phyloP scores from a whole-genome alignment of 2,329 filamentous ascomycete species.

The Iodosphaeria phyllophila region DNA sequence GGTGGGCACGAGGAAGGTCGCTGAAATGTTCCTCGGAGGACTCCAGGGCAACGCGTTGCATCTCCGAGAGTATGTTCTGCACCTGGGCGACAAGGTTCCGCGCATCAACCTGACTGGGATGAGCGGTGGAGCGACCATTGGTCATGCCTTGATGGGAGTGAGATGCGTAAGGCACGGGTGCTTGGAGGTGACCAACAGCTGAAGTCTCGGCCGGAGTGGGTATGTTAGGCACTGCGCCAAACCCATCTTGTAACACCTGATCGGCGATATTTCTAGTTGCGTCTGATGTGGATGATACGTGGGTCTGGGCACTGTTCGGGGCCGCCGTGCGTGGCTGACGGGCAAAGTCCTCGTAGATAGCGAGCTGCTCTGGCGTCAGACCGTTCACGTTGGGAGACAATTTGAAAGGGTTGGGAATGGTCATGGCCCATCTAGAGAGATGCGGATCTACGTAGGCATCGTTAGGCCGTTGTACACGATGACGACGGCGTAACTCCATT shows the following conservation, averaged over 20 bases:
- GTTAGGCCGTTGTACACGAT: slow-evolving; percentile 55
- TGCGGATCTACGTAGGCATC: slow-evolving; percentile 70
- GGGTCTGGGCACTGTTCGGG: slow-evolving; percentile 33
- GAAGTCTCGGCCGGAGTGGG: slow-evolving; percentile 42
- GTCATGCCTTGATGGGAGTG: slow-evolving; percentile 28
- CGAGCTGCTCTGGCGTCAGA: slow-evolving; percentile 79
- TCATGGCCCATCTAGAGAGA: slow-evolving; percentile 80
- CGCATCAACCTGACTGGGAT: slow-evolving; percentile 29
- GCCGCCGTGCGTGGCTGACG: slow-evolving; percentile 53
- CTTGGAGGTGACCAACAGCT: slow-evolving; percentile 30
- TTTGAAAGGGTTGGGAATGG: slow-evolving; percentile 86
- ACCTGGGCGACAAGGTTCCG: slow-evolving; percentile 33
- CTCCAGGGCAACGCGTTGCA: slow-evolving; percentile 33
- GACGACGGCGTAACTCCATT: slow-evolving; percentile 57
- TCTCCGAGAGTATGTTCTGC: slow-evolving; percentile 36
- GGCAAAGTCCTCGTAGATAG: slow-evolving; percentile 93
- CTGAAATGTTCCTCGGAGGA: slow-evolving; percentile 39
- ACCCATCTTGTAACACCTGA: slow-evolving; percentile 45
- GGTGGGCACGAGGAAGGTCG: slow-evolving; percentile 37
- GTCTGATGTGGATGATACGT: slow-evolving; percentile 39
- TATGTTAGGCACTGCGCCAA: slow-evolving; percentile 33
- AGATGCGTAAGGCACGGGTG: slow-evolving; percentile 36
- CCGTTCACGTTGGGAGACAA: slow-evolving; percentile 51
- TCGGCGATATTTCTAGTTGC: slow-evolving; percentile 42
- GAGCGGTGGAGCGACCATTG: slow-evolving; percentile 29